Evolutionary conservation across 805 yeast genomes (phyloP).

Genomic region (Metschnikowia lunata): DNA sequence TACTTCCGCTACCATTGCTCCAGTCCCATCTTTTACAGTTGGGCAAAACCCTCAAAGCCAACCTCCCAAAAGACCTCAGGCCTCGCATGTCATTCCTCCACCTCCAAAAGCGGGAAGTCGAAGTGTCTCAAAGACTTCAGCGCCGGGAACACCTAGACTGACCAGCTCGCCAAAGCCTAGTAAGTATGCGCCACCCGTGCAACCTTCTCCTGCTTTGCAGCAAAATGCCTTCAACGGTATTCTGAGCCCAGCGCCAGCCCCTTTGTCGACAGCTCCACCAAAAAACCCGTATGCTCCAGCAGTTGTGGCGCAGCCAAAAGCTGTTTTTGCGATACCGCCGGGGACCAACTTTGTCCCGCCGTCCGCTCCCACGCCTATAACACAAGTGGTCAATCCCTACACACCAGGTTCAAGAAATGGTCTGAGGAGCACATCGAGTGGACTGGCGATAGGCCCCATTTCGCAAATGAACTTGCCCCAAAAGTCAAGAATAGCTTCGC

Average conservation of each 20-base stretch:
- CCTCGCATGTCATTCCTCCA: conserved; percentile 12
- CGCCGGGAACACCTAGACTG: conserved; percentile 6
- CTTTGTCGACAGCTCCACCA: conserved; percentile 16
- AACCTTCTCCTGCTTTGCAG: conserved; percentile 24
- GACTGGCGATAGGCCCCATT: conserved; percentile 5
- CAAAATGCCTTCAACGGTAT: conserved; percentile 25
- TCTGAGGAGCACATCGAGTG: conserved; percentile 4
- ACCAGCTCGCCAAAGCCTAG: conserved; percentile 9
- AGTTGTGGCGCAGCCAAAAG: conserved; percentile 17
- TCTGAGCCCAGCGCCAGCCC: conserved; percentile 14
- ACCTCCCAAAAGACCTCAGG: conserved; percentile 9
- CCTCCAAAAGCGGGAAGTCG: conserved; percentile 14
- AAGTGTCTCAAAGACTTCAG: conserved; percentile 4
- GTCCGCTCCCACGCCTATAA: conserved; percentile 10
- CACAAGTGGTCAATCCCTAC: conserved; percentile 13
- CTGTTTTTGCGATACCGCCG: conserved; percentile 34
- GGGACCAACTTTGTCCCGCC: conserved; percentile 11
- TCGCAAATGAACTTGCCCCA: conserved; percentile 8
- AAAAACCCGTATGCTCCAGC: conserved; percentile 26
- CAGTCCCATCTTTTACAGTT: conserved; percentile 4
- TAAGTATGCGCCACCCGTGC: conserved; percentile 21
- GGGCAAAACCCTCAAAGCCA: conserved; percentile 4
- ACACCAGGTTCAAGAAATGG: conserved; percentile 9
- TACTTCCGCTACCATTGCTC: conserved; percentile 27
- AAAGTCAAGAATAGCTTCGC: conserved; percentile 1